Conservation (phyloP, 495 filamentous ascomycete genomes). For the Penicillium manginii region DNA sequence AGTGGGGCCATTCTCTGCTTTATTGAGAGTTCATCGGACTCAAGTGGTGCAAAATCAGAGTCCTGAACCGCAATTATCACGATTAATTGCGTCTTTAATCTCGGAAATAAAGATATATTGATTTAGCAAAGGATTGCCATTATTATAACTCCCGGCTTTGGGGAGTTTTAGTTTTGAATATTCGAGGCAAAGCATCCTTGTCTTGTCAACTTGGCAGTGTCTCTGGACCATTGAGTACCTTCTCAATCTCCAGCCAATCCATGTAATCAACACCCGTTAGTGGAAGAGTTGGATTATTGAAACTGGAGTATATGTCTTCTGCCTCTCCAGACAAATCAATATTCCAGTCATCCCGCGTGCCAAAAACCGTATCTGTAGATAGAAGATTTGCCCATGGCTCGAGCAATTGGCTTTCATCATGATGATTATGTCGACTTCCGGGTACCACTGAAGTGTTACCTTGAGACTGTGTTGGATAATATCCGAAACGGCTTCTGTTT, state of each 20-base stretch:
- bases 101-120: too few species aligned
- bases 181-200: not conserved
- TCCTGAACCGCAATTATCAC: too few species aligned
- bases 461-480: too few species aligned
- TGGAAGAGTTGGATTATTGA: conserved; percentile 25
- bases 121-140: too few species aligned
- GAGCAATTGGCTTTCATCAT: conserved; percentile 19
- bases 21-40: conserved; percentile 7
- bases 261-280: conserved; percentile 27
- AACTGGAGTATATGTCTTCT: conserved; percentile 28
- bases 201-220: not conserved
- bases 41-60: not conserved
- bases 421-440: not conserved
- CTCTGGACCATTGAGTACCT: conserved; percentile 19
- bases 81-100: too few species aligned
- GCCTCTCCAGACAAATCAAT: conserved; percentile 24
- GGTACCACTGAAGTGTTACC: too few species aligned
- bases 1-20: conserved; percentile 26
- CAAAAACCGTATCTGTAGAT: conserved; percentile 12
- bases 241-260: conserved; percentile 32
- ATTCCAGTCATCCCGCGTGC: conserved; percentile 22
- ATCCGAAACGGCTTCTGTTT: too few species aligned
- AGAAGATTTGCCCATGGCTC: conserved; percentile 20
- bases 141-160: too few species aligned
- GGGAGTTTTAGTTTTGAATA: too few species aligned